Evolutionary conservation across 805 yeast genomes (phyloP), one percentile per base, ranked within the genome.

Genomic region (Metschnikowia proteae): DNA sequence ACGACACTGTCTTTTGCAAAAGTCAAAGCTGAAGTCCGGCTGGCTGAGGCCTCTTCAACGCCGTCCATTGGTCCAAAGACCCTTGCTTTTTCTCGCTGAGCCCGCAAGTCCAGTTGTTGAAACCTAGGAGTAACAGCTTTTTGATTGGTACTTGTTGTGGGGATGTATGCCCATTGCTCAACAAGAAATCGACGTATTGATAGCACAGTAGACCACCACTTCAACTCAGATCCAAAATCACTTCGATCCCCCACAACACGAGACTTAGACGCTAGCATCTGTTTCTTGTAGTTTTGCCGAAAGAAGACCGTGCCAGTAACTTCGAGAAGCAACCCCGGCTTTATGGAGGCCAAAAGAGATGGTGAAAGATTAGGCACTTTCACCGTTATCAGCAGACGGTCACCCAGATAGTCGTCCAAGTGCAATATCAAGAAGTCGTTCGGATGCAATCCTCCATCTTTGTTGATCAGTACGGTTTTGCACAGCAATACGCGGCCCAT

Each of bases 91-190:
- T 1, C 97, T 96, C 5, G 74, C 65, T 11, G 86, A 81, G 5
- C 96, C 88, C 60, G 90, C 95, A 17, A 89, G 73, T 11, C 91
- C 78, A 63, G 90, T 96, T 68, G 96, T 88, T 5, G 96, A 87
- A 35, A 90, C 78, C 29, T 7, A 4, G 43, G 36, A 23, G 31
- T 32, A 23, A 29, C 22, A 23, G 29, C 23, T 3, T 40, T 17
- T 32, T 9, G 27, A 3, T 6, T 13, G 22, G 43, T 23, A 23
- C 6, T 25, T n/a, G 23, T 8, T 6, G 30, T 42, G 29, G 52
- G 47, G 13, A 35, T 43, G 39, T 53, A 61, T 4, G 51, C 54
- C 76, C 76, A 71, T 0, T 67, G 68, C 2, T 13, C 38, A 5
- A 28, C 13, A 3, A 70, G 55, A 4, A 52, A 38, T 10, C 52